Base-by-base conservation (phyloP, 768 basidiomycete genomes). In the Mycena amicta region DNA sequence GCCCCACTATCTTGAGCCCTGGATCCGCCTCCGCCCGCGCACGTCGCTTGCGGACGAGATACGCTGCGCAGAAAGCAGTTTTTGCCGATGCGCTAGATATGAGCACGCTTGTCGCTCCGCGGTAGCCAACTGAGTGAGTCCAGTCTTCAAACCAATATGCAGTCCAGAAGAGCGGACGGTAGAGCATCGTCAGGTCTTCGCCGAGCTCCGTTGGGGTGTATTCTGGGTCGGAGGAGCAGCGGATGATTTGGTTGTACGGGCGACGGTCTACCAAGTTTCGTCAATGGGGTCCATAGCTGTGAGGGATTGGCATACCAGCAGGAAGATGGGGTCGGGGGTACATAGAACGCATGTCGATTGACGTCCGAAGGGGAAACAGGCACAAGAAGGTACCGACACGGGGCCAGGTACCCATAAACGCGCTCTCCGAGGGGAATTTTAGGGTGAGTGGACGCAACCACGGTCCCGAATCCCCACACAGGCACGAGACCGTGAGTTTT, bases 91-190 rank as follows among this genome's bases (percentile, higher is more conserved):
- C 88, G 40, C 86, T 87, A 2, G 88, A 87, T 37, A 89, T 80
- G 47, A 89, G 73, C 57, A 89, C 72, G 27, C 68, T 66, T 2
- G 73, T 74, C 3, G 78, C 78, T 1, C 75, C 79, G 8, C 80
- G 76, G 67, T 88, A 89, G 23, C 68, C 63, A 2, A 80, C 75
- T 4, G 77, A 72, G 55, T 79, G 71, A 5, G 89, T 67, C 86
- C 86, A 89, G 66, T 89, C 88, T 68, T 89, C 86, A 61, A 80
- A 87, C 88, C 88, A 89, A 61, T 81, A 89, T 1, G 88, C 80
- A 0, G 88, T 89, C 88, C 88, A 89, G 69, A 88, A 89, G 16
- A 89, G 75, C 0, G 88, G 87, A 0, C 87, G 80, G 61, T 86
- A 89, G 16, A 89, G 79, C 88, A 89, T 89, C 0, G 81, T 83